Conservation (phyloP, 2,329 filamentous ascomycete species). For the Colletotrichum euphorbiae region DNA sequence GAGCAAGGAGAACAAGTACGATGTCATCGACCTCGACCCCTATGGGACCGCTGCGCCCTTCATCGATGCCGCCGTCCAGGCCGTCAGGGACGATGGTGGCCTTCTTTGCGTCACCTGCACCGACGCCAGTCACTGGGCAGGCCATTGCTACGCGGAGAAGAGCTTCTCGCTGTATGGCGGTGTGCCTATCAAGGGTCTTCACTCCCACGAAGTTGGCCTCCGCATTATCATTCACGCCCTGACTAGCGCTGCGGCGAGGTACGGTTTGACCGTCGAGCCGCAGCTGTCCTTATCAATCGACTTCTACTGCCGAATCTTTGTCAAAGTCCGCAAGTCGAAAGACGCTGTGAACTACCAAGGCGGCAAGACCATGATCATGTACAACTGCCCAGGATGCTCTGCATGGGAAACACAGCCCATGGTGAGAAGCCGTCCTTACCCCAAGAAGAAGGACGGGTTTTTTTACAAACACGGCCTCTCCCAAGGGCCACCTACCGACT, state of each 20-base stretch:
- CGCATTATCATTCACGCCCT: constrained; percentile 87
- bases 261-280: constrained; percentile 90
- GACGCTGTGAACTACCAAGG: constrained; percentile 90
- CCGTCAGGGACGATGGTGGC: constrained; percentile 85
- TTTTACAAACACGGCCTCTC: constrained; percentile 85
- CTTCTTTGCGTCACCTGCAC: constrained; percentile 96
- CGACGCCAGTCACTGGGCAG: constrained; percentile 94
- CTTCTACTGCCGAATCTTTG: constrained; percentile 92
- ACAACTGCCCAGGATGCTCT: constrained; percentile 91
- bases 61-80: constrained; percentile 89
- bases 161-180: constrained; percentile 94
- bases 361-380: constrained; percentile 92
- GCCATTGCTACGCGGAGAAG: constrained; percentile 94
- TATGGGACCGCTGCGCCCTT: constrained; percentile 96
- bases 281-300: constrained; percentile 94
- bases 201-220: constrained; percentile 90
- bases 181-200: constrained; percentile 82
- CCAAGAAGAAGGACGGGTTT: constrained; percentile 74
- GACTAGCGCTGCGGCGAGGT: constrained; percentile 82
- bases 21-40: constrained; percentile 96
- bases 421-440: constrained; percentile 73
- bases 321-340: constrained; percentile 82
- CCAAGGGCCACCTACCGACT: constrained; percentile 74
- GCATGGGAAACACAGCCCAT: constrained; percentile 88
- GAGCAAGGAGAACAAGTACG: constrained; percentile 70